Evolutionary conservation across 805 yeast genomes (phyloP), one percentile per base, ranked within the genome.

Genomic region (Lipomyces kockii): DNA sequence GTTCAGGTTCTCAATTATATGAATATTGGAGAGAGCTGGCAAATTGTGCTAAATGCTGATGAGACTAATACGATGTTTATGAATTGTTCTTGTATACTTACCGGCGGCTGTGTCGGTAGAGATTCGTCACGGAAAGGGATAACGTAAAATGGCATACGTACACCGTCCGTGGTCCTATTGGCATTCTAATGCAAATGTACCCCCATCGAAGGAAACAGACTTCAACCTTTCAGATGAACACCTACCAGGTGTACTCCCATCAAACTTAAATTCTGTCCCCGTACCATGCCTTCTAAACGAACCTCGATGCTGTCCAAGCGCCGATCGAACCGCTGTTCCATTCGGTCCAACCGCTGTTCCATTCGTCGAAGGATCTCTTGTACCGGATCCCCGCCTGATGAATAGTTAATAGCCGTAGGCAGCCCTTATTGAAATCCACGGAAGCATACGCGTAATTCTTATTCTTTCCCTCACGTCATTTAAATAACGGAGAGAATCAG

Each of bases 371-470:
- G 29, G 2, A 51, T 51, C 25, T 51, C 54, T n/a, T 51, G 54
- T 20, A 51, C 29, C 17, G 54, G 54, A 51, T 51, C 54, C 29
- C 29, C 29, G 12, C 54, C 54, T 88, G 91, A 51, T 9, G 55
- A 51, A 51, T 14, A 6, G 55, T 51, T 51, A 51, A 22, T 20
- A 20, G 55, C 29, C 55, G 17, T 20, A 51, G 17, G 55, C 29
- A 51, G 29, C 55, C 1, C 32, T 51, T 9, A 22, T 51, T 20
- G 7, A 51, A 51, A 20, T 22, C 55, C 55, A 51, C 9, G 12
- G 55, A 27, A 27, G 17, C 55, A 12, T 6, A 51, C 55, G 55
- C 29, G 32, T 11, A 51, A 51, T 51, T 51, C 55, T 51, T 51
- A 51, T 27, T 39, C 17, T 51, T 22, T 51, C 55, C 20, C 55